phyloP scores from a whole-genome alignment of 306 rosid genomes.

The Arachis stenosperma region DNA sequence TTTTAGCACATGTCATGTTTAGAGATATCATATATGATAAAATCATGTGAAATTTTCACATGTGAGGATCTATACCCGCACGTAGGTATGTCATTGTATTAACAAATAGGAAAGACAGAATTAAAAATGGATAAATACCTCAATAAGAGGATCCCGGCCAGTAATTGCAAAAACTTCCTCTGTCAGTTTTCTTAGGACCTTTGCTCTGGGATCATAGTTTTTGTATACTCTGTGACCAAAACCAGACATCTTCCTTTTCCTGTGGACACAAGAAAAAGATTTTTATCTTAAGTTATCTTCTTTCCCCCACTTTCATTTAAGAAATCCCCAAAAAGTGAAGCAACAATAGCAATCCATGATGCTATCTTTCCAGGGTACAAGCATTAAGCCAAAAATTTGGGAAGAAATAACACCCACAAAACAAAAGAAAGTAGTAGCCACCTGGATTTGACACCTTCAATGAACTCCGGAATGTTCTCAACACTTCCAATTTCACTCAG shows the following conservation, averaged over 20 bases:
- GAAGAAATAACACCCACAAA: neutral
- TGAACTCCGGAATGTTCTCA: slow-evolving; percentile 85
- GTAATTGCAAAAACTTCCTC: slow-evolving; percentile 93
- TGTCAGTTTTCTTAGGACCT: slow-evolving; percentile 71
- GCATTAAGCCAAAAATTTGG: slow-evolving; percentile 19
- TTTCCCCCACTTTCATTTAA: neutral
- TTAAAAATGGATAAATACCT: slow-evolving; percentile 53
- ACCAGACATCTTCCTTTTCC: slow-evolving; percentile 93
- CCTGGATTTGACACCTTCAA: slow-evolving; percentile 98
- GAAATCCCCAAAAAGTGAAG: neutral
- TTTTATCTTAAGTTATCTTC: slow-evolving; percentile 12
- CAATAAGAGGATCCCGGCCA: slow-evolving; percentile 93
- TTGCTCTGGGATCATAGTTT: slow-evolving; percentile 94
- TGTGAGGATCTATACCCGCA: too few relatives aligned
- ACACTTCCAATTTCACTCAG: slow-evolving; percentile 78
- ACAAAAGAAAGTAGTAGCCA: slow-evolving; percentile 40
- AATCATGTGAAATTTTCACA: too few relatives aligned
- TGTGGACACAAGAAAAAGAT: slow-evolving; percentile 36
- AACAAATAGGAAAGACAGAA: neutral
- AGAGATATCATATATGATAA: too few relatives aligned
- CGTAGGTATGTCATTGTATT: slow-evolving; percentile 13
- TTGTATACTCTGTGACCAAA: slow-evolving; percentile 96
- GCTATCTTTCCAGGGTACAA: slow-evolving; percentile 5
- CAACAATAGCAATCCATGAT: slow-evolving; percentile 19
- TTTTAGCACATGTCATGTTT: too few relatives aligned